Evolutionary conservation across 2,329 filamentous ascomycete species (phyloP), one percentile per base, ranked within the genome.

Genomic region (Leptographium wingfieldii): DNA sequence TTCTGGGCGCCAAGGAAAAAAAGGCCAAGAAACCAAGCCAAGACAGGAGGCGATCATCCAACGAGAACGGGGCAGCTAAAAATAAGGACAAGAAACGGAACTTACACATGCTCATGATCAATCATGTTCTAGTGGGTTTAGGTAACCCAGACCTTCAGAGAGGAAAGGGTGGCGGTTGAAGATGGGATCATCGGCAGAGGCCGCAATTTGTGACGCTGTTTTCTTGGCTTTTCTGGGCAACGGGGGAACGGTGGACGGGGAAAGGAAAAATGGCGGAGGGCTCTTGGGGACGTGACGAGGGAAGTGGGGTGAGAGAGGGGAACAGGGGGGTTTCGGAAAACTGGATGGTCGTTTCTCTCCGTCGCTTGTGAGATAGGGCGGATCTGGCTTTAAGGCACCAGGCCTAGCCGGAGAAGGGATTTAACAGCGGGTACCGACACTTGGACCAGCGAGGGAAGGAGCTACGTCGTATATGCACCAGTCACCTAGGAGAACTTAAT

Each of bases 91-190:
- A 38, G 22, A 35, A 54, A 19, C 38, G 40, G 40, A 56, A 64
- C 64, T 58, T 62, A 65, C 64, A 62, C 62, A 64, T 58, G 59
- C 61, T 60, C 64, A 65, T 65, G 63, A 59, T 64, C 60, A 60
- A 62, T 63, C 64, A 65, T 65, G 55, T 61, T 64, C 59, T 49
- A 53, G 52, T 38, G 52, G 64, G 63, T 61, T 59, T 61, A 59
- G 63, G 57, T 19, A 48, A 59, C 62, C 64, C 64, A 60, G 58
- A 62, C 55, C 62, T 59, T 51, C 27, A n/a, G 19, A 14, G 57
- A 49, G 38, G 52, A 35, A 48, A 57, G 52, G 59, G 59, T 25
- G 54, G 56, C 31, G 2, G 49, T 33, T 49, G 51, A 22, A 40
- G 55, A 56, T 33, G 46, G 33, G 56, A 57, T 61, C 63, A 62